These are phyloP conservation scores for Eleusine indica DNA, from an alignment of 176 grass and related monocot species.

Conservation along the genomic window DNA sequence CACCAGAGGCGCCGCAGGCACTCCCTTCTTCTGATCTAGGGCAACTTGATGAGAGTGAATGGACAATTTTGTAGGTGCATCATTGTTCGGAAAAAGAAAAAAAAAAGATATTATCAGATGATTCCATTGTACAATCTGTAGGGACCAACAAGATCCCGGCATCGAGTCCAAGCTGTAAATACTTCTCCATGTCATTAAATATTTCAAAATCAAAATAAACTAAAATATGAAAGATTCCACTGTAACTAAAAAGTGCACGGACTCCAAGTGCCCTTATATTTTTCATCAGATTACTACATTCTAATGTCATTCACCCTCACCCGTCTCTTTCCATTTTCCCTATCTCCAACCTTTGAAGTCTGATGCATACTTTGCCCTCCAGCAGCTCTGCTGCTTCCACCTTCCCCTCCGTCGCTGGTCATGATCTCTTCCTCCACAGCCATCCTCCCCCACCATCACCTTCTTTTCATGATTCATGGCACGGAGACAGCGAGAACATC, in stretches of 20 bases:
- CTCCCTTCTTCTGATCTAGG: conserved; percentile 20
- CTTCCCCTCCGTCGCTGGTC: neutral
- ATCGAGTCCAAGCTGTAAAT: conserved; percentile 55
- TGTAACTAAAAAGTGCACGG: neutral
- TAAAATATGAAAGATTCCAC: neutral
- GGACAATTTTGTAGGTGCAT: conserved; percentile 57
- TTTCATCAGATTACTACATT: neutral
- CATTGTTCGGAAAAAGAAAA: neutral
- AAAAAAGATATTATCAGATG: conserved; percentile 1
- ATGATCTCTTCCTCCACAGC: neutral
- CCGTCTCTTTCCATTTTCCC: neutral
- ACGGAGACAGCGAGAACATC: too few relatives aligned
- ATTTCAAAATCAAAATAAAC: conserved; percentile 37
- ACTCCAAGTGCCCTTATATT: neutral
- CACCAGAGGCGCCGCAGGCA: neutral
- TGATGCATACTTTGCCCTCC: too few relatives aligned
- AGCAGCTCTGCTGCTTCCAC: neutral
- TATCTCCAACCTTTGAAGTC: neutral
- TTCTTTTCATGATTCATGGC: too few relatives aligned
- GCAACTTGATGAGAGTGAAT: conserved; percentile 56
- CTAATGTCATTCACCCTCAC: neutral
- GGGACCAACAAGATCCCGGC: conserved; percentile 6
- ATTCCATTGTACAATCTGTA: conserved; percentile 43
- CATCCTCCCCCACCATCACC: too few relatives aligned
- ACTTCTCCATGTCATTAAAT: conserved; percentile 42